Evolutionary conservation across 2,329 filamentous ascomycete genomes (phyloP).

Genomic region (Fusarium tanahbumbuense): DNA sequence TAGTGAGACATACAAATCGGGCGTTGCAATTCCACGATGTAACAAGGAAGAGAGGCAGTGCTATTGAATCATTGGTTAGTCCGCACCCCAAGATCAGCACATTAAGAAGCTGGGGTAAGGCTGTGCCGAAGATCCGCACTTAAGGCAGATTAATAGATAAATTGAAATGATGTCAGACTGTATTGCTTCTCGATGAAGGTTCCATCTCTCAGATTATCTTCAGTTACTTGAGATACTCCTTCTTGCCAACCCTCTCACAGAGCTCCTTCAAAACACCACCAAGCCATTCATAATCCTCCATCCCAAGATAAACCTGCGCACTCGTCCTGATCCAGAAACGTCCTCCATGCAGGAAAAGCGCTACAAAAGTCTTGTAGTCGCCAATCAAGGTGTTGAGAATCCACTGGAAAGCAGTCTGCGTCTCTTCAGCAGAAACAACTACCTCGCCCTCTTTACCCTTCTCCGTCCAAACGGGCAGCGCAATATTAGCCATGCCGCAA

Average conservation of each 20-base stretch:
- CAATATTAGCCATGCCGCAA: slow-evolving; percentile 79
- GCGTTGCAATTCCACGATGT: neutral
- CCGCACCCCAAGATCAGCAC: neutral
- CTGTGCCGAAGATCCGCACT: neutral
- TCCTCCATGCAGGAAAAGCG: slow-evolving; percentile 69
- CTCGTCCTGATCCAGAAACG: slow-evolving; percentile 79
- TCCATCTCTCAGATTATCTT: too few relatives aligned
- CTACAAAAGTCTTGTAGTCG: slow-evolving; percentile 78
- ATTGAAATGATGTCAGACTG: neutral
- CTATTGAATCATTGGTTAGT: neutral
- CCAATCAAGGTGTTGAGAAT: slow-evolving; percentile 64
- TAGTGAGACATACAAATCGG: slow-evolving; percentile 5
- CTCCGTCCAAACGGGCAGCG: slow-evolving; percentile 69
- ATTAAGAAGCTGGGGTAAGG: neutral
- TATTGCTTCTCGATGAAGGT: too few relatives aligned
- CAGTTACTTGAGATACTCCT: slow-evolving; percentile 50
- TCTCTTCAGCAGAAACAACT: slow-evolving; percentile 49
- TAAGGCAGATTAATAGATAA: neutral
- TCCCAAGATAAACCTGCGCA: slow-evolving; percentile 85
- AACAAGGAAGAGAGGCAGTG: neutral
- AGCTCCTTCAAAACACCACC: slow-evolving; percentile 67
- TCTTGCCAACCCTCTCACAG: slow-evolving; percentile 54
- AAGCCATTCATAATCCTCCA: slow-evolving; percentile 80
- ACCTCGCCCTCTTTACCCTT: slow-evolving; percentile 46
- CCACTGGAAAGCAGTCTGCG: slow-evolving; percentile 64